These are phyloP conservation scores for Aspergillus panamensis DNA, from an alignment of 495 filamentous ascomycete genomes.

Conservation along the genomic window DNA sequence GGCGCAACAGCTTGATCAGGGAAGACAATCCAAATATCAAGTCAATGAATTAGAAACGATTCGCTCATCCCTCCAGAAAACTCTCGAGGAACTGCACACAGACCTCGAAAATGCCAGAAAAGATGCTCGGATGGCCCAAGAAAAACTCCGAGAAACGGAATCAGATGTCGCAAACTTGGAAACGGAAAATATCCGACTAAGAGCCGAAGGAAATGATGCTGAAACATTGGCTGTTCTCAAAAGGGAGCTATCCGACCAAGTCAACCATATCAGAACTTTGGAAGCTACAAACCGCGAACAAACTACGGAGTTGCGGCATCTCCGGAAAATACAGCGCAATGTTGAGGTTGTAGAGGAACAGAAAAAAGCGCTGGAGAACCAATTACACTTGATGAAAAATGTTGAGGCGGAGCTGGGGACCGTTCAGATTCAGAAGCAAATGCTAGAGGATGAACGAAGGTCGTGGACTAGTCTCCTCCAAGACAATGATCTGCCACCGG, in stretches of 20 bases:
- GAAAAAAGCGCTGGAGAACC: slow-evolving; percentile 77
- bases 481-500: slow-evolving; percentile 57
- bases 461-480: slow-evolving; percentile 87
- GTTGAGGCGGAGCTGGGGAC: slow-evolving; percentile 73
- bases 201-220: slow-evolving; percentile 78
- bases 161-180: slow-evolving; percentile 67
- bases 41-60: slow-evolving; percentile 68
- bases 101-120: slow-evolving; percentile 64
- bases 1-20: slow-evolving; percentile 65
- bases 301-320: slow-evolving; percentile 69
- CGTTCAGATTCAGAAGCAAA: slow-evolving; percentile 73
- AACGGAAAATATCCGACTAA: slow-evolving; percentile 75
- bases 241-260: slow-evolving; percentile 83
- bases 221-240: slow-evolving; percentile 80
- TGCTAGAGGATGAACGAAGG: slow-evolving; percentile 80
- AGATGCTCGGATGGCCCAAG: slow-evolving; percentile 61
- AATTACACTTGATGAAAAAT: slow-evolving; percentile 68
- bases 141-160: slow-evolving; percentile 64
- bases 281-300: slow-evolving; percentile 81
- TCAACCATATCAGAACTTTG: slow-evolving; percentile 78
- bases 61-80: slow-evolving; percentile 61
- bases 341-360: slow-evolving; percentile 96
- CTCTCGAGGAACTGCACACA: slow-evolving; percentile 65
- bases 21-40: slow-evolving; percentile 66
- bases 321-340: slow-evolving; percentile 73